Percentiles rank a stretch among this genome's conserved stretches.
Evolutionary conservation across 2,329 filamentous ascomycete species (phyloP).

Genomic region (Colletotrichum sp.): DNA sequence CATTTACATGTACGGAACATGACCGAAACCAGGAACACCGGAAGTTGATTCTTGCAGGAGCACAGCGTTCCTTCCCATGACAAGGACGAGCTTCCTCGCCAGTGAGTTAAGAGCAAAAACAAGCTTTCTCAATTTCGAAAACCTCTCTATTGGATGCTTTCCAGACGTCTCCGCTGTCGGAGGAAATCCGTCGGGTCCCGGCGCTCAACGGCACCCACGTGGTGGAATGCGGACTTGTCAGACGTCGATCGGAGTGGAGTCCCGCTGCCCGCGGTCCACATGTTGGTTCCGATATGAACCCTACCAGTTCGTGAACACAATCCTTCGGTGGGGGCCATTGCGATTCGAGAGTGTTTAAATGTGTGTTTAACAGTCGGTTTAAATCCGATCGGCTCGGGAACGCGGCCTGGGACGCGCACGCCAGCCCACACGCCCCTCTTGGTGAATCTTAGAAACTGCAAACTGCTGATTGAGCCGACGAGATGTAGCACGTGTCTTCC

Average conservation of each 20-base stretch:
- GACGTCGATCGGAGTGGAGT: conserved; percentile 8
- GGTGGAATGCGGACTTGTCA: not conserved
- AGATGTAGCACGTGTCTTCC: not conserved
- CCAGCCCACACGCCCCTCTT: not conserved
- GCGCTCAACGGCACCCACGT: not conserved
- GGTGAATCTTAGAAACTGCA: not conserved
- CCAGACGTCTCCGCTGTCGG: not conserved
- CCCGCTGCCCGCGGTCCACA: not conserved
- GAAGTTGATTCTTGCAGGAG: not conserved
- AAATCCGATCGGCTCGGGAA: not conserved
- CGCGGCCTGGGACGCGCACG: not conserved
- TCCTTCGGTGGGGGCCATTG: not conserved
- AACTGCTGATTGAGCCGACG: not conserved
- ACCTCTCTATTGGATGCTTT: not conserved
- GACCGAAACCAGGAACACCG: not conserved
- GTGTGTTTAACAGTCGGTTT: not conserved
- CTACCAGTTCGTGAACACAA: not conserved
- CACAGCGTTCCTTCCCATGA: too few species aligned
- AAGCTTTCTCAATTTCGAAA: not conserved
- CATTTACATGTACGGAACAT: not conserved
- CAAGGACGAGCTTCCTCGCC: not conserved
- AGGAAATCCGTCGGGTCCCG: not conserved
- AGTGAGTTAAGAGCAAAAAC: not conserved
- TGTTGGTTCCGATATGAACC: not conserved
- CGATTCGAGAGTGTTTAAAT: not conserved